phyloP scores from a whole-genome alignment of 1,139 yeast genomes.

The Lodderomyces margitis region DNA sequence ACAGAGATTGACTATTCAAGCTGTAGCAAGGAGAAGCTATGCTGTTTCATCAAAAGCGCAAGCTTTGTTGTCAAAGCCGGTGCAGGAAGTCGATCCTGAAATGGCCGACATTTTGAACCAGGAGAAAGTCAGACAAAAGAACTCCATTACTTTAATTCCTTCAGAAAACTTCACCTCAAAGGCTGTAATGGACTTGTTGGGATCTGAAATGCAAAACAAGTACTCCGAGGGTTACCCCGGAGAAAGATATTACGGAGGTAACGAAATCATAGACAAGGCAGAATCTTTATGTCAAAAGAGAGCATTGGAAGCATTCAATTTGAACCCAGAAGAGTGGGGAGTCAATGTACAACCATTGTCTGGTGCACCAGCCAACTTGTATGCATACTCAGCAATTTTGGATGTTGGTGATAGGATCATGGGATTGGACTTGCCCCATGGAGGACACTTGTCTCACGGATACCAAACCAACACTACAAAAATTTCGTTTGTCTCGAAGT shows the following conservation, averaged over 20 bases:
- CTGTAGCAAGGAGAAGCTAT: slow-evolving; percentile 24
- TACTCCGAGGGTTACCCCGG: slow-evolving; percentile 99
- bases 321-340: slow-evolving; percentile 85
- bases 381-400: slow-evolving; percentile 89
- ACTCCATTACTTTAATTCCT: slow-evolving; percentile 88
- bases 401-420: slow-evolving; percentile 89
- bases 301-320: slow-evolving; percentile 80
- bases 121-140: slow-evolving; percentile 82
- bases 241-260: slow-evolving; percentile 96
- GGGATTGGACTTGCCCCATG: slow-evolving; percentile 97
- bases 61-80: slow-evolving; percentile 60
- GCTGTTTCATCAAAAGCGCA: slow-evolving; percentile 51
- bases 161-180: slow-evolving; percentile 93
- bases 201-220: slow-evolving; percentile 96
- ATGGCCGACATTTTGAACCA: slow-evolving; percentile 70
- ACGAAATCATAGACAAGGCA: slow-evolving; percentile 88
- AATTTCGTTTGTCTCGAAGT: slow-evolving; percentile 87
- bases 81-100: slow-evolving; percentile 76
- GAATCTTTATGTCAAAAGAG: slow-evolving; percentile 88
- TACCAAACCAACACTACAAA: slow-evolving; percentile 87
- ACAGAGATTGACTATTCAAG: not conserved
- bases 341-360: slow-evolving; percentile 92
- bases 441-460: slow-evolving; percentile 96
- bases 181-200: slow-evolving; percentile 90
- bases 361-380: slow-evolving; percentile 95